phyloP scores from a whole-genome alignment of 495 filamentous ascomycete genomes.

The Sabuloglossum arenarium region DNA sequence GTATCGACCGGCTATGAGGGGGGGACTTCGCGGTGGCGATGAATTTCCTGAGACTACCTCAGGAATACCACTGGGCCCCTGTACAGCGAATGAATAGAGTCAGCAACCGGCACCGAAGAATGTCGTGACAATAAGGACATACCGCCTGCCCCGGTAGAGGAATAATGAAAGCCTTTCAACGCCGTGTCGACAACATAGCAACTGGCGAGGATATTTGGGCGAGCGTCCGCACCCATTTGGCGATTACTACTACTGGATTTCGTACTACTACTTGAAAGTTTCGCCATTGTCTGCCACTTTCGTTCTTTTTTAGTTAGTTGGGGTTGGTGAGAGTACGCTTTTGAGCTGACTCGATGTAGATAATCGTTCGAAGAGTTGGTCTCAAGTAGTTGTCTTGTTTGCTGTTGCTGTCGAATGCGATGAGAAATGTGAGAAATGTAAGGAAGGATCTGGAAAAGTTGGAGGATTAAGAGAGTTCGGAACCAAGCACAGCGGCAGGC shows the following conservation, averaged over 20 bases:
- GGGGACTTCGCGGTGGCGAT: conserved; percentile 62
- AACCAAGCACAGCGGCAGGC: neutral
- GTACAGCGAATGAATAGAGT: neutral
- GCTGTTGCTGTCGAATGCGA: neutral
- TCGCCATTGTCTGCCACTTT: conserved; percentile 14
- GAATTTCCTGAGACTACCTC: conserved; percentile 74
- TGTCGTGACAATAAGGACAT: conserved; percentile 11
- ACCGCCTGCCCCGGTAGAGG: conserved; percentile 68
- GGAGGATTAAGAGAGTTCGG: neutral
- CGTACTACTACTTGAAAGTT: conserved; percentile 29
- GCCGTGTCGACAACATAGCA: conserved; percentile 48
- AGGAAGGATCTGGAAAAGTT: neutral
- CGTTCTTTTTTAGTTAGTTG: neutral
- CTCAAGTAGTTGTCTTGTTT: neutral
- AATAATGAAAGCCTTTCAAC: conserved; percentile 70
- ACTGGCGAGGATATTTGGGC: conserved; percentile 57
- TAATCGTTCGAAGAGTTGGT: neutral
- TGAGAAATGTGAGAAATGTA: neutral
- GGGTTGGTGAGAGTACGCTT: neutral
- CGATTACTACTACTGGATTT: conserved; percentile 52
- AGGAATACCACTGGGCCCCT: conserved; percentile 94
- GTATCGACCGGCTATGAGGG: conserved; percentile 37
- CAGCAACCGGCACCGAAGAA: neutral
- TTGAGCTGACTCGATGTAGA: neutral
- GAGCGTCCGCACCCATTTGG: conserved; percentile 32